Evolutionary conservation across 2,329 filamentous ascomycete species (phyloP).

Genomic region (Scleromitrula shiraiana): DNA sequence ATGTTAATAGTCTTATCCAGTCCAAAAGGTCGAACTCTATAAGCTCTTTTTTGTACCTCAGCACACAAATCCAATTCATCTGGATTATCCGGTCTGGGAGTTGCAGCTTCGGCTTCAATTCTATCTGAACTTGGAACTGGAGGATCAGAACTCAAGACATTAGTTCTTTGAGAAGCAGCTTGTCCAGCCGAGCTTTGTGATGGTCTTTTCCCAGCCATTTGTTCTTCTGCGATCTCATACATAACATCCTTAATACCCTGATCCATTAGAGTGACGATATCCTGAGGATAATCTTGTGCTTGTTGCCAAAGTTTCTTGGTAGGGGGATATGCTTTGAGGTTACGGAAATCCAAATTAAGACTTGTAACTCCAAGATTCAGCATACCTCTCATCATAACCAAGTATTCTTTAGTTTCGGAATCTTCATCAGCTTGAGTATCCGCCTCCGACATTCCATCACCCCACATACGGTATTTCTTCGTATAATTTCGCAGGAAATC

Average conservation of each 20-base stretch:
- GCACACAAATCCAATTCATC: slow-evolving; percentile 56
- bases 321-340: slow-evolving; percentile 86
- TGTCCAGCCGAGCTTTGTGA: slow-evolving; percentile 48
- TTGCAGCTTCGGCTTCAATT: slow-evolving; percentile 40
- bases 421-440: slow-evolving; percentile 63
- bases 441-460: slow-evolving; percentile 72
- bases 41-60: slow-evolving; percentile 74
- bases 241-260: slow-evolving; percentile 88
- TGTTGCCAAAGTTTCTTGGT: slow-evolving; percentile 95
- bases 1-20: slow-evolving; percentile 82
- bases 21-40: slow-evolving; percentile 83
- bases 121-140: slow-evolving; percentile 74
- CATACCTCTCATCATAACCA: slow-evolving; percentile 84
- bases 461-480: slow-evolving; percentile 87
- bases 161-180: slow-evolving; percentile 38
- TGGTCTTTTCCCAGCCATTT: slow-evolving; percentile 60
- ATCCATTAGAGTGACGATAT: slow-evolving; percentile 96
- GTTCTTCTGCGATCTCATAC: slow-evolving; percentile 76
- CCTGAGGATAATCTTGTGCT: slow-evolving; percentile 85
- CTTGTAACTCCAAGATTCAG: slow-evolving; percentile 74
- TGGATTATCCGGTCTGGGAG: slow-evolving; percentile 37
- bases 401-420: slow-evolving; percentile 73
- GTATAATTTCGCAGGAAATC: slow-evolving; percentile 90
- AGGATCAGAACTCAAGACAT: slow-evolving; percentile 61
- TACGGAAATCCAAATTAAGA: slow-evolving; percentile 80